These are phyloP conservation scores for Sarocladium kiliense DNA, from an alignment of 2,329 filamentous ascomycete genomes.

Conservation along the genomic window DNA sequence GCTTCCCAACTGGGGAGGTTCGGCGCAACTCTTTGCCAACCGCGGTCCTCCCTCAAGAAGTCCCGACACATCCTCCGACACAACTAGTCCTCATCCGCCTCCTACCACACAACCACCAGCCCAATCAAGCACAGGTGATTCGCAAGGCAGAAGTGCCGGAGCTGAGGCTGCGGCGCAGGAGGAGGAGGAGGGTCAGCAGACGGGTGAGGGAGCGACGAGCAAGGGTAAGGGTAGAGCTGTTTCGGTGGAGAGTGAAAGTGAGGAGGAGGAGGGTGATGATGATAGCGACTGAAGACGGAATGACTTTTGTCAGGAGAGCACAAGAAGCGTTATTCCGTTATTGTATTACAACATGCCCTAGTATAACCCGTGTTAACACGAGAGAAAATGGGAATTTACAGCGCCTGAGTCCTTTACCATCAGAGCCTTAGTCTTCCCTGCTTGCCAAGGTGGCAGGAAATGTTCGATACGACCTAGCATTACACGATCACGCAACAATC, in stretches of 20 bases:
- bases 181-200: background rate
- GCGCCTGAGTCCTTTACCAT: too few species aligned
- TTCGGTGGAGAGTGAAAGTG: constrained; percentile 35
- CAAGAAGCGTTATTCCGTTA: too few species aligned
- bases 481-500: too few species aligned
- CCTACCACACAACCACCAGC: too few species aligned
- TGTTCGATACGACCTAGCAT: too few species aligned
- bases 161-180: background rate
- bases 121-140: background rate
- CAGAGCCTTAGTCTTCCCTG: too few species aligned
- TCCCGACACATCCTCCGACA: background rate
- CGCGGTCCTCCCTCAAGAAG: constrained; percentile 17
- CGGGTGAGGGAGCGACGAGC: background rate
- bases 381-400: too few species aligned
- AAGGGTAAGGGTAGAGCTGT: constrained; percentile 37
- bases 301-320: too few species aligned
- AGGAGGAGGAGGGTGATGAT: constrained; percentile 22
- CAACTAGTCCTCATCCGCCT: constrained; percentile 15
- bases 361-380: background rate
- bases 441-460: too few species aligned
- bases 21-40: constrained; percentile 40
- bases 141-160: background rate
- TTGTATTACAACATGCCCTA: background rate
- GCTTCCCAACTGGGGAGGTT: constrained; percentile 45
- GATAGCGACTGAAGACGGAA: constrained; percentile 10